These are phyloP conservation scores for Martiniozyma asiatica DNA, from an alignment of 1,139 yeast genomes.

Conservation along the genomic window DNA sequence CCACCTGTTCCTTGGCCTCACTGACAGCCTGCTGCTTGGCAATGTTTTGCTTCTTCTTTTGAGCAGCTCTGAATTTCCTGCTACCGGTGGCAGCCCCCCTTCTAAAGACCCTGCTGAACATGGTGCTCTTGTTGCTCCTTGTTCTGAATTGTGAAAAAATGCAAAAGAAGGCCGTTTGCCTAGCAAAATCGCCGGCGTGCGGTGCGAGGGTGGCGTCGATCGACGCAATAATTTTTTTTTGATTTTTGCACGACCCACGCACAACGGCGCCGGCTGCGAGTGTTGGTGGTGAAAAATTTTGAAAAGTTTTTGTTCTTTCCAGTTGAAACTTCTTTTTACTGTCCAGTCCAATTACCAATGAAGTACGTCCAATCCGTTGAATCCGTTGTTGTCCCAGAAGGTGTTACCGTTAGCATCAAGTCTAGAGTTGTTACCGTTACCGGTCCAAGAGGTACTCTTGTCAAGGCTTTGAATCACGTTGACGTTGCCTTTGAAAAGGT, in stretches of 20 bases:
- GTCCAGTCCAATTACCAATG: slow-evolving; percentile 31
- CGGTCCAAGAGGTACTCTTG: slow-evolving; percentile 97
- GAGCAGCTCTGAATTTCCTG: slow-evolving; percentile 10
- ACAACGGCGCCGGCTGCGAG: no score
- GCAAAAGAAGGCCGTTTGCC: no score
- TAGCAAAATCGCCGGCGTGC: not conserved
- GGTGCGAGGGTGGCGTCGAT: slow-evolving; percentile 2
- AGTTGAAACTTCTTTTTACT: not conserved
- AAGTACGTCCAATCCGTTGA: slow-evolving; percentile 95
- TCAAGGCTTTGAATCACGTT: slow-evolving; percentile 88
- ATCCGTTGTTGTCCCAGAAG: slow-evolving; percentile 85
- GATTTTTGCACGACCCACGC: no score
- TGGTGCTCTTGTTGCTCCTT: no score
- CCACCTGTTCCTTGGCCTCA: slow-evolving; percentile 26
- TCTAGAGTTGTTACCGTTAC: slow-evolving; percentile 84
- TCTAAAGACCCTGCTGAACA: slow-evolving; percentile 3
- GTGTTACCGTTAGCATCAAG: slow-evolving; percentile 82
- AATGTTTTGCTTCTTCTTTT: slow-evolving; percentile 21
- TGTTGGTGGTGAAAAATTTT: no score
- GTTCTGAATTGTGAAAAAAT: no score
- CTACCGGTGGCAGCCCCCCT: no score
- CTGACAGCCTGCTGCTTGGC: slow-evolving; percentile 16
- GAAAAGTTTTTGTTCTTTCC: no score
- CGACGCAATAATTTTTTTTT: no score
- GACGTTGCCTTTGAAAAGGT: slow-evolving; percentile 85